Percentiles rank a stretch among this genome's conserved stretches.
These are phyloP conservation scores for Phytophthora ohioensis DNA, from an alignment of 352 stramenopile species.

Conservation along the genomic window DNA sequence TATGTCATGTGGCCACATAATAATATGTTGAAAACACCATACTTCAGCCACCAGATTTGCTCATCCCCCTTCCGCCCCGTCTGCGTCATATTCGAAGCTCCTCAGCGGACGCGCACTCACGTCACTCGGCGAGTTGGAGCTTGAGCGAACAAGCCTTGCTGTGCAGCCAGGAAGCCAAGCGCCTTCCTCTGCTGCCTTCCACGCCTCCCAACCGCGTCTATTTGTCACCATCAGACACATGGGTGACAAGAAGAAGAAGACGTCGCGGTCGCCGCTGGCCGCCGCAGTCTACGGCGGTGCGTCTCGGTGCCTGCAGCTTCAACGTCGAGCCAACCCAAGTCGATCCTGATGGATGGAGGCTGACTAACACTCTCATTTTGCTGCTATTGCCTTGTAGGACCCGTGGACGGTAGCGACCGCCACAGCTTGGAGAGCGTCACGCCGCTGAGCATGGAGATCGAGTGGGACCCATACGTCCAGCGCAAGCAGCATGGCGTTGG, in stretches of 20 bases:
- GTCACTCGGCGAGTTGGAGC: conserved; percentile 42
- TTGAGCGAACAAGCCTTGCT: conserved; percentile 7
- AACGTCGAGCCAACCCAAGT: conserved; percentile 24
- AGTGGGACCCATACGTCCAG: conserved; percentile 67
- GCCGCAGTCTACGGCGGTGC: conserved; percentile 34
- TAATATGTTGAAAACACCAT: neutral
- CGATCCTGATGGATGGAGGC: conserved; percentile 26
- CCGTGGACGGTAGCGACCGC: conserved; percentile 33
- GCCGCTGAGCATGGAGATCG: conserved; percentile 43
- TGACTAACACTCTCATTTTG: conserved; percentile 9
- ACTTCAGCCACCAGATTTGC: conserved; percentile 22
- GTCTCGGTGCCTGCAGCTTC: conserved; percentile 32
- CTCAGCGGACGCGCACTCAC: conserved; percentile 42
- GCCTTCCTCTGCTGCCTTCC: neutral
- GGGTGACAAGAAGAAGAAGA: conserved; percentile 45
- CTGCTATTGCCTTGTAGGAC: conserved; percentile 11
- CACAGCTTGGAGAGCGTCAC: conserved; percentile 44
- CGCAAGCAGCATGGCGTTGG: conserved; percentile 59
- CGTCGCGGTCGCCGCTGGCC: conserved; percentile 19
- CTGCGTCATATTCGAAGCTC: conserved; percentile 34
- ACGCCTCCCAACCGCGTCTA: neutral
- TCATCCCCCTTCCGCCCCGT: conserved; percentile 18
- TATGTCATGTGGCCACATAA: neutral
- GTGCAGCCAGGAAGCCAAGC: neutral
- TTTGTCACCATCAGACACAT: conserved; percentile 21